Conservation (phyloP, 192 early-diverging fungal genomes). For the Entomortierella lignicola region DNA sequence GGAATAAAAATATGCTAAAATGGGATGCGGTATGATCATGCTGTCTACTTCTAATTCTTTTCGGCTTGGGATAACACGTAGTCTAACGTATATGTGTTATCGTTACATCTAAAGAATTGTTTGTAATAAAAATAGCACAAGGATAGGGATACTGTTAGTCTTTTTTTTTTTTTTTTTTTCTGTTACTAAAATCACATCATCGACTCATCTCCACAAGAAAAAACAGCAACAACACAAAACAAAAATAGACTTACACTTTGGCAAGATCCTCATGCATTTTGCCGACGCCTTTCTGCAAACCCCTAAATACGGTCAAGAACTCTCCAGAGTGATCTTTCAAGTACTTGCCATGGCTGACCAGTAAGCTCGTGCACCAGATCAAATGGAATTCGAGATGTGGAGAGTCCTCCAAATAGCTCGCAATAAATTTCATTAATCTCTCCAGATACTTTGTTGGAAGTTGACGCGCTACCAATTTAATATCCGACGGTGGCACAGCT, state of each 20-base stretch:
- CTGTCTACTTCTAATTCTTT: slow-evolving; percentile 38
- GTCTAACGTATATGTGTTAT: slow-evolving; percentile 79
- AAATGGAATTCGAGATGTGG: slow-evolving; percentile 91
- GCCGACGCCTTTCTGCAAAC: slow-evolving; percentile 78
- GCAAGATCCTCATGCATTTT: slow-evolving; percentile 66
- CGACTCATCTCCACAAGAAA: neutral
- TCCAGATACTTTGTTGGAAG: slow-evolving; percentile 91
- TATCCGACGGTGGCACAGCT: slow-evolving; percentile 78
- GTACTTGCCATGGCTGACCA: slow-evolving; percentile 83
- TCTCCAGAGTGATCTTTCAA: slow-evolving; percentile 73
- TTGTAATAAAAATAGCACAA: neutral
- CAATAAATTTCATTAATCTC: slow-evolving; percentile 85
- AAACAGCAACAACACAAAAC: neutral
- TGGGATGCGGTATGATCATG: too few relatives aligned
- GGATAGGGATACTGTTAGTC: neutral
- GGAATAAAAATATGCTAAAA: too few relatives aligned
- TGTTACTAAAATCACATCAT: neutral
- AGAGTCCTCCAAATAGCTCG: slow-evolving; percentile 79
- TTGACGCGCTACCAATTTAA: slow-evolving; percentile 80
- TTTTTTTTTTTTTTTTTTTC: neutral
- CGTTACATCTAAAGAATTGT: slow-evolving; percentile 79
- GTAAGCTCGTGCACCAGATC: slow-evolving; percentile 80
- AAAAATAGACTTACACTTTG: slow-evolving; percentile 65
- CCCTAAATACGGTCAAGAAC: slow-evolving; percentile 80
- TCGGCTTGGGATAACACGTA: slow-evolving; percentile 66